These are phyloP conservation scores for Davidsoniella neocaledoniae DNA, from an alignment of 2,329 filamentous ascomycete species.

Conservation along the genomic window DNA sequence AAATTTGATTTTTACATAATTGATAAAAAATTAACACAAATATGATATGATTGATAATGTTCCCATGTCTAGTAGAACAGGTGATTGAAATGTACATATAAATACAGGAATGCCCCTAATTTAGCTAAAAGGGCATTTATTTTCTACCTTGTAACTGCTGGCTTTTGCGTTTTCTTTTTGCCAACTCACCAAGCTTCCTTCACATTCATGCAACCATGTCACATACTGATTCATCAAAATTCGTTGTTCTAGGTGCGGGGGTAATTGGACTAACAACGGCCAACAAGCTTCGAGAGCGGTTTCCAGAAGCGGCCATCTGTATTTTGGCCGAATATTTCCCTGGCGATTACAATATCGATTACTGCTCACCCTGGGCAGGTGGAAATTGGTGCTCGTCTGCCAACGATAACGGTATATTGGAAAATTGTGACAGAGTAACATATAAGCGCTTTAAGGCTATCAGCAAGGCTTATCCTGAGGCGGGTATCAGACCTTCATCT, in stretches of 20 bases:
- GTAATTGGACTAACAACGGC: conserved; percentile 48
- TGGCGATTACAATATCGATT: conserved; percentile 69
- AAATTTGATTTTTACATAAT: too few relatives aligned
- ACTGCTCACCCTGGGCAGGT: conserved; percentile 66
- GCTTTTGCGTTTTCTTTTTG: too few relatives aligned
- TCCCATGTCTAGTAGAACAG: too few relatives aligned
- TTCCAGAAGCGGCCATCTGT: conserved; percentile 31
- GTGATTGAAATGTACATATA: too few relatives aligned
- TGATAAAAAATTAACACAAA: too few relatives aligned
- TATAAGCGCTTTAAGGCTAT: conserved; percentile 14
- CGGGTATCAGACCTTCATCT: conserved; percentile 32
- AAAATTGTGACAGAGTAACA: conserved; percentile 14
- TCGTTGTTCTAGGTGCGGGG: conserved; percentile 32
- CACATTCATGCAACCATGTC: too few relatives aligned
- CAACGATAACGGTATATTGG: conserved; percentile 17
- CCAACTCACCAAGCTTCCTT: too few relatives aligned
- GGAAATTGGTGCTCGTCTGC: conserved; percentile 50
- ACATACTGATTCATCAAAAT: not conserved
- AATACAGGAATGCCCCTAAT: too few relatives aligned
- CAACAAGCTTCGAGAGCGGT: conserved; percentile 34
- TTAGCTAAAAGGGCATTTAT: too few relatives aligned
- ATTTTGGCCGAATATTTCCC: conserved; percentile 68
- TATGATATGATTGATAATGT: too few relatives aligned
- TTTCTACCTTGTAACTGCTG: too few relatives aligned
- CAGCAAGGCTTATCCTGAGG: conserved; percentile 28